Percentiles rank a stretch among this genome's conserved stretches.
Conservation (phyloP, 305 asterid species). For the Coffea humblotiana region DNA sequence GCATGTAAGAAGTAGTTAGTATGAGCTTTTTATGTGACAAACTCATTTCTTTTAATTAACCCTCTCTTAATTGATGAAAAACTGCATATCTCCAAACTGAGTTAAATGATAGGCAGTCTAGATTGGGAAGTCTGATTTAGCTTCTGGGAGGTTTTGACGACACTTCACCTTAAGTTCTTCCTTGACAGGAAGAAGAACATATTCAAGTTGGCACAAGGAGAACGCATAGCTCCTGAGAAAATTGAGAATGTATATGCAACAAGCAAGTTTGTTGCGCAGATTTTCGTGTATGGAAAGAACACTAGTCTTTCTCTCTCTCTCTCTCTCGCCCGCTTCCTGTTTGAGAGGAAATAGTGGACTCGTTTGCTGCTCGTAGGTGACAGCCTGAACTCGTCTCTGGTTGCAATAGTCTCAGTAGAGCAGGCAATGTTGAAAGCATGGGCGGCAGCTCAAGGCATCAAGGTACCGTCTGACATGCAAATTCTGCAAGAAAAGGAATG, state of each 20-base stretch:
- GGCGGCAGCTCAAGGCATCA: slow-evolving; percentile 62
- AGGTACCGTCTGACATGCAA: slow-evolving; percentile 32
- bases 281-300: slow-evolving; percentile 68
- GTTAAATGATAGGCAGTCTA: neutral
- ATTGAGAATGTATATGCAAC: slow-evolving; percentile 70
- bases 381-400: slow-evolving; percentile 65
- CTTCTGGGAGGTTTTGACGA: neutral
- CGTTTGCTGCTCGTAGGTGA: slow-evolving; percentile 48
- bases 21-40: neutral
- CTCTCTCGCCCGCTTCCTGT: neutral
- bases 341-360: slow-evolving; percentile 5
- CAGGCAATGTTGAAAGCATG: slow-evolving; percentile 57
- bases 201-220: slow-evolving; percentile 82
- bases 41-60: neutral
- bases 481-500: neutral
- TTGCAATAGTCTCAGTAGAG: slow-evolving; percentile 63
- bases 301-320: neutral
- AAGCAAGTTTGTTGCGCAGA: slow-evolving; percentile 67
- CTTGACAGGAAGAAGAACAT: slow-evolving; percentile 74
- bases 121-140: slow-evolving; percentile 1
- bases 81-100: neutral
- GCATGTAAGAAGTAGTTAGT: neutral
- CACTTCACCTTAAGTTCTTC: slow-evolving; percentile 5
- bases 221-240: slow-evolving; percentile 84
- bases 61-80: neutral